Percentiles rank a stretch among this genome's conserved stretches.
These are phyloP conservation scores for Luzula sylvatica DNA, from an alignment of 176 grass and related monocot genomes.

Conservation along the genomic window DNA sequence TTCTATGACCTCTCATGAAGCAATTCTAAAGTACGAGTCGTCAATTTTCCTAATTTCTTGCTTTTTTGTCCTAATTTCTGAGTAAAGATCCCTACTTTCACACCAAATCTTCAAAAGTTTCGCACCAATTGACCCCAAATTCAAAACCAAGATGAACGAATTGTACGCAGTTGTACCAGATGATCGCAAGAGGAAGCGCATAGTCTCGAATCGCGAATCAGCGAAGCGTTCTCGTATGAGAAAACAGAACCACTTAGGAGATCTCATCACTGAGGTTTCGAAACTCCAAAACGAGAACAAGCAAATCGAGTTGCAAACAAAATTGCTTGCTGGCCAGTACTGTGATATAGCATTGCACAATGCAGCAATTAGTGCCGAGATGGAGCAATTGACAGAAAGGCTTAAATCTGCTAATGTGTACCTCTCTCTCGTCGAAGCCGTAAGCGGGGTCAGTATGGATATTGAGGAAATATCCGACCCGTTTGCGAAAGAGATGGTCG, in stretches of 20 bases:
- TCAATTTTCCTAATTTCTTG: not conserved
- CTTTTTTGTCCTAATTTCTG: not conserved
- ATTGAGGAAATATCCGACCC: slow-evolving; percentile 8
- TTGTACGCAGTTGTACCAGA: not conserved
- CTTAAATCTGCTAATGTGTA: slow-evolving; percentile 17
- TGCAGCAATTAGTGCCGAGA: slow-evolving; percentile 6
- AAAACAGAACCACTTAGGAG: slow-evolving; percentile 33
- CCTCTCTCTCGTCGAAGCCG: slow-evolving; percentile 14
- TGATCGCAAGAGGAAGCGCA: slow-evolving; percentile 36
- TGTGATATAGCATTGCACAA: slow-evolving; percentile 20
- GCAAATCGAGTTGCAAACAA: slow-evolving; percentile 11
- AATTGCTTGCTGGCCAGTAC: slow-evolving; percentile 13
- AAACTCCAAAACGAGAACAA: slow-evolving; percentile 21
- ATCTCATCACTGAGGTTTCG: slow-evolving; percentile 18
- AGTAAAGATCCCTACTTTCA: not conserved
- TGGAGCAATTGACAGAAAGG: slow-evolving; percentile 3
- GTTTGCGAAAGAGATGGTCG: not conserved
- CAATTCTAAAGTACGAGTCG: not conserved
- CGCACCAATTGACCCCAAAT: not conserved
- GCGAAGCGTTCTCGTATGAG: slow-evolving; percentile 37
- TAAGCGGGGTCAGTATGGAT: slow-evolving; percentile 17
- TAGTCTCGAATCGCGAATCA: slow-evolving; percentile 42
- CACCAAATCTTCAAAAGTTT: not conserved
- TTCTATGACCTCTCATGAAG: slow-evolving; percentile 26
- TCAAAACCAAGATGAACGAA: not conserved